A percentile compares a stretch with the other conserved stretches of the same genome.
Conservation (phyloP, 306 rosid genomes). For the Arachis stenosperma region DNA sequence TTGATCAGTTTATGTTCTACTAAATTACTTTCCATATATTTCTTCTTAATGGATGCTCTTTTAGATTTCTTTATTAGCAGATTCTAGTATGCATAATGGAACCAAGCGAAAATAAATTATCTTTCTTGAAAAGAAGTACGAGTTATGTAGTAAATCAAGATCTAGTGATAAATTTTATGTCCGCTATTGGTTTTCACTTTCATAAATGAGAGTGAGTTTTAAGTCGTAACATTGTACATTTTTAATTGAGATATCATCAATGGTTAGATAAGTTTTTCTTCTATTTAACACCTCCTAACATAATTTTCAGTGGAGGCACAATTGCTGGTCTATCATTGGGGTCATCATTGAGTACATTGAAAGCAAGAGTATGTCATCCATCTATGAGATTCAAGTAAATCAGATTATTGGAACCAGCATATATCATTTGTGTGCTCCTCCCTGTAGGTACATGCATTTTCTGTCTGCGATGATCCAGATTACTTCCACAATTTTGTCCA, state of each 20-base stretch:
- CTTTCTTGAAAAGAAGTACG: constrained; percentile 17
- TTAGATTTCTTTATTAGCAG: constrained; percentile 31
- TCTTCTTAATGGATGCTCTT: constrained; percentile 19
- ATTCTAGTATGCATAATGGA: constrained; percentile 34
- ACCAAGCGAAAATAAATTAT: constrained; percentile 1
- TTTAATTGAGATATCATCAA: constrained; percentile 4
- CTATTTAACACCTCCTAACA: constrained; percentile 25
- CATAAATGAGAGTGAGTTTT: constrained; percentile 27
- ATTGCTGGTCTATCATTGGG: constrained; percentile 87
- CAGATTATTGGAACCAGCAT: constrained; percentile 12
- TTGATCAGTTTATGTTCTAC: constrained; percentile 41
- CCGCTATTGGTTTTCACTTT: background rate
- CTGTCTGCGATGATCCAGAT: constrained; percentile 90
- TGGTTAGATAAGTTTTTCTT: constrained; percentile 18
- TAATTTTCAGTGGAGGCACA: constrained; percentile 79
- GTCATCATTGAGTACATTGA: constrained; percentile 75
- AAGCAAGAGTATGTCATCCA: constrained; percentile 74
- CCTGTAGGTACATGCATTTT: constrained; percentile 78
- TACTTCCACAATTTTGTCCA: constrained; percentile 79
- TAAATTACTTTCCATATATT: constrained; percentile 15
- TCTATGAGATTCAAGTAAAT: constrained; percentile 27
- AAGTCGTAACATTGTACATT: constrained; percentile 13
- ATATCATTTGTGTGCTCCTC: constrained; percentile 34
- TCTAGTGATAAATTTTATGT: constrained; percentile 3
- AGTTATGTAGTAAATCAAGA: constrained; percentile 8